Percentiles rank a stretch among this genome's conserved stretches.
These are phyloP conservation scores for Cymbopogon flexuosus DNA, from an alignment of 202 grass and related monocot species.

Conservation along the genomic window DNA sequence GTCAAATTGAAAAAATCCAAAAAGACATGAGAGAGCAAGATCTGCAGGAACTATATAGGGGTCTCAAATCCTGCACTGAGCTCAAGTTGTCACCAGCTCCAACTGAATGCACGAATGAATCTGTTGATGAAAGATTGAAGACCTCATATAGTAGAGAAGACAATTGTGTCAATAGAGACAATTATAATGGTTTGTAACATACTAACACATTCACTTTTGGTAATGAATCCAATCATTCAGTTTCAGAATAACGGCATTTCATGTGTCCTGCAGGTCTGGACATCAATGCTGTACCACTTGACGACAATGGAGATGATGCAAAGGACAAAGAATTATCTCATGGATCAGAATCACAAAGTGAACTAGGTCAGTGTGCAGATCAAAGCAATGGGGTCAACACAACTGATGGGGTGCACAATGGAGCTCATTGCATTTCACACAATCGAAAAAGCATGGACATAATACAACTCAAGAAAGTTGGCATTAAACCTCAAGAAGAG, in stretches of 20 bases:
- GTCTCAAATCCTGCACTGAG: not conserved
- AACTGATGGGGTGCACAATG: not conserved
- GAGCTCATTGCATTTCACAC: not conserved
- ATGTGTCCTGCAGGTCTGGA: slow-evolving; percentile 32
- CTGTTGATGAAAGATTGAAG: slow-evolving; percentile 7
- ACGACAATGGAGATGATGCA: not conserved
- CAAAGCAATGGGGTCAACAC: not conserved
- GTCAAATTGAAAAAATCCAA: slow-evolving; percentile 43
- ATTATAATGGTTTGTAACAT: not conserved
- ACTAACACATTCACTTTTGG: not conserved
- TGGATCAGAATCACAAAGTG: slow-evolving; percentile 15
- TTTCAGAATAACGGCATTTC: not conserved
- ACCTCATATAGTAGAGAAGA: slow-evolving; percentile 19
- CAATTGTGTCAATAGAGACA: not conserved
- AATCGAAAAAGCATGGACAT: not conserved
- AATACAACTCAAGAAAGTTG: not conserved
- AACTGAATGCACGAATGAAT: slow-evolving; percentile 18
- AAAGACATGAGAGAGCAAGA: slow-evolving; percentile 51
- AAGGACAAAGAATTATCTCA: not conserved
- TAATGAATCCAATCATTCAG: not conserved
- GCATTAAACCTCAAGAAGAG: not conserved
- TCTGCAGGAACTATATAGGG: slow-evolving; percentile 33
- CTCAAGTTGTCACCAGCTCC: not conserved
- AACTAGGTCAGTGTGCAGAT: slow-evolving; percentile 6
- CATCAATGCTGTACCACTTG: slow-evolving; percentile 30